phyloP scores from a whole-genome alignment of 2,329 filamentous ascomycete species.

The Alternaria gaisen region DNA sequence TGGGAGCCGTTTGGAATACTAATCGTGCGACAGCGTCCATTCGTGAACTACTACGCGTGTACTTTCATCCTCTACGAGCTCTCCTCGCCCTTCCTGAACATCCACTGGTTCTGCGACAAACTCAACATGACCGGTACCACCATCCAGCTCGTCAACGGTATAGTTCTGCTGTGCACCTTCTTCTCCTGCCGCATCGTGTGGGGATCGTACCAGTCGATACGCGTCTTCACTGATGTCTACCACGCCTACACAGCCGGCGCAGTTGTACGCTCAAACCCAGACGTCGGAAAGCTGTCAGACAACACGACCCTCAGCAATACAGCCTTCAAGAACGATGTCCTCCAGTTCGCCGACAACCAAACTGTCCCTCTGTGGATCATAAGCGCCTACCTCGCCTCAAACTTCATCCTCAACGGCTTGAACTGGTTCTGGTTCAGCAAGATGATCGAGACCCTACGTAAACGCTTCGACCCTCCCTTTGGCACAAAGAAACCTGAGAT shows the following conservation, averaged over 20 bases:
- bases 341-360: conserved; percentile 56
- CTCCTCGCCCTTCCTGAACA: conserved; percentile 83
- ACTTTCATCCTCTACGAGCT: conserved; percentile 89
- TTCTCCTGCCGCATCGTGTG: conserved; percentile 80
- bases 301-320: conserved; percentile 26
- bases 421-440: conserved; percentile 89
- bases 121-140: conserved; percentile 78
- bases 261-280: conserved; percentile 36
- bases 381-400: conserved; percentile 72
- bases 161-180: conserved; percentile 75
- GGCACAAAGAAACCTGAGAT: conserved; percentile 50
- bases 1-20: neutral
- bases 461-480: conserved; percentile 72
- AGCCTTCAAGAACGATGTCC: conserved; percentile 54
- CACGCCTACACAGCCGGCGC: conserved; percentile 47
- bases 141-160: conserved; percentile 79
- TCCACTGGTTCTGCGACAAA: conserved; percentile 94
- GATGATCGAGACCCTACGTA: conserved; percentile 82
- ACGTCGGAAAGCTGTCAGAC: conserved; percentile 40
- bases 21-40: conserved; percentile 69
- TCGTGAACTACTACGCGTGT: conserved; percentile 82
- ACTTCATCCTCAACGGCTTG: conserved; percentile 75
- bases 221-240: conserved; percentile 73
- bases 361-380: conserved; percentile 74
- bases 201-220: conserved; percentile 74